Evolutionary conservation across 1,284 basidiomycete species (phyloP).

Genomic region (Sporisorium scitamineum): DNA sequence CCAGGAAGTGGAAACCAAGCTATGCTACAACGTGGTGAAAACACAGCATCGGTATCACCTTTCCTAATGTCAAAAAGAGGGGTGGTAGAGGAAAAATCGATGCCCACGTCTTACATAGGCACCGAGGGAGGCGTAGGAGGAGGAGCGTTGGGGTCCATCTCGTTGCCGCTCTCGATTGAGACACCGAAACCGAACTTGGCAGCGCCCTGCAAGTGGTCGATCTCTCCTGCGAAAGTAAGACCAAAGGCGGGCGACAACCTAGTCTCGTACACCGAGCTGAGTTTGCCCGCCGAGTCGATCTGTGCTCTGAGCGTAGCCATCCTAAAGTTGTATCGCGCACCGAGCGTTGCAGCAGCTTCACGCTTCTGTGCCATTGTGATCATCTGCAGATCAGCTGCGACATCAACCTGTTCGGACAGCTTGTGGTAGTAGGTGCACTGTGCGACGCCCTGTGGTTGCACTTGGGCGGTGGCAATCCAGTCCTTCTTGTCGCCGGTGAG

Average conservation of each 20-base stretch:
- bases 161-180: slow-evolving; percentile 81
- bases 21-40: background rate
- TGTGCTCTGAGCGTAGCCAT: slow-evolving; percentile 76
- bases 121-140: slow-evolving; percentile 64
- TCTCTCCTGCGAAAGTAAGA: slow-evolving; percentile 94
- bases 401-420: slow-evolving; percentile 95
- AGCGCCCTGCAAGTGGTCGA: slow-evolving; percentile 93
- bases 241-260: slow-evolving; percentile 94
- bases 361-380: slow-evolving; percentile 76
- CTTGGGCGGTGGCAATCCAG: slow-evolving; percentile 86
- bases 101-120: slow-evolving; percentile 53
- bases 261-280: slow-evolving; percentile 94
- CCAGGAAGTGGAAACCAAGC: background rate
- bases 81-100: slow-evolving; percentile 8
- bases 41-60: background rate
- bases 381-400: slow-evolving; percentile 92
- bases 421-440: slow-evolving; percentile 98
- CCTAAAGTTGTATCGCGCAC: slow-evolving; percentile 95
- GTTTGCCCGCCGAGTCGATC: slow-evolving; percentile 74
- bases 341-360: slow-evolving; percentile 91
- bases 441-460: slow-evolving; percentile 83
- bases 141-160: slow-evolving; percentile 64
- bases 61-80: slow-evolving; percentile 2
- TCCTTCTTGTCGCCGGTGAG: slow-evolving; percentile 69
- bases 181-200: slow-evolving; percentile 95